Evolutionary conservation across 139 green algal species (phyloP).

Genomic region (Micractinium conductrix): DNA sequence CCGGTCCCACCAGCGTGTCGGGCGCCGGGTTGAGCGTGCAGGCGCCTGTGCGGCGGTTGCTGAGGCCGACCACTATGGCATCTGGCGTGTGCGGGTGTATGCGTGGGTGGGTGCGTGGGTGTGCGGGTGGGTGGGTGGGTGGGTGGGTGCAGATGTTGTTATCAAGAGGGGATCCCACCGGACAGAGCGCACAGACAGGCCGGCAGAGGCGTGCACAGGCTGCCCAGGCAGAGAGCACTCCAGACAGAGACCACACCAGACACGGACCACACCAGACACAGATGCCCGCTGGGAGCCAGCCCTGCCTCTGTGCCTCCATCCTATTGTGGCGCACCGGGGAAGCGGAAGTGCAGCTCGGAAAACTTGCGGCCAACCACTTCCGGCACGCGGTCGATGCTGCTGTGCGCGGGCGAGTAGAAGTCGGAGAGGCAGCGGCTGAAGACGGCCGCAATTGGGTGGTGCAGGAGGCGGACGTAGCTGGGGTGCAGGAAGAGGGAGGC

Average conservation of each 20-base stretch:
- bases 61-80: conserved; percentile 23
- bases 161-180: background rate
- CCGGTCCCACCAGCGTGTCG: background rate
- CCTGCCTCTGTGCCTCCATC: no score
- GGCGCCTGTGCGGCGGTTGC: background rate
- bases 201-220: no score
- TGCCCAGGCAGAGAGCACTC: background rate
- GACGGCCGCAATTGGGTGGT: conserved; percentile 39
- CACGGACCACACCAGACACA: no score
- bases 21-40: conserved; percentile 22
- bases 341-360: conserved; percentile 30
- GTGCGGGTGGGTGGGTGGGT: no score
- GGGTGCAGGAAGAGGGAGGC: background rate
- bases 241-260: background rate
- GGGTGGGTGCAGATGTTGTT: background rate
- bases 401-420: conserved; percentile 42
- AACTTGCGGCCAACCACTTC: conserved; percentile 42
- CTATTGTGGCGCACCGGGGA: conserved; percentile 23
- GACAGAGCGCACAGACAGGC: background rate
- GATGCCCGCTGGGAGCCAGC: no score
- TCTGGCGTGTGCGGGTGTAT: no score
- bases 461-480: conserved; percentile 38
- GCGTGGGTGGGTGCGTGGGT: no score
- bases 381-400: conserved; percentile 30
- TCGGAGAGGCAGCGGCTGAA: conserved; percentile 43